Evolutionary conservation across 2,329 filamentous ascomycete species (phyloP).

Genomic region (Trichoderma hamatum): DNA sequence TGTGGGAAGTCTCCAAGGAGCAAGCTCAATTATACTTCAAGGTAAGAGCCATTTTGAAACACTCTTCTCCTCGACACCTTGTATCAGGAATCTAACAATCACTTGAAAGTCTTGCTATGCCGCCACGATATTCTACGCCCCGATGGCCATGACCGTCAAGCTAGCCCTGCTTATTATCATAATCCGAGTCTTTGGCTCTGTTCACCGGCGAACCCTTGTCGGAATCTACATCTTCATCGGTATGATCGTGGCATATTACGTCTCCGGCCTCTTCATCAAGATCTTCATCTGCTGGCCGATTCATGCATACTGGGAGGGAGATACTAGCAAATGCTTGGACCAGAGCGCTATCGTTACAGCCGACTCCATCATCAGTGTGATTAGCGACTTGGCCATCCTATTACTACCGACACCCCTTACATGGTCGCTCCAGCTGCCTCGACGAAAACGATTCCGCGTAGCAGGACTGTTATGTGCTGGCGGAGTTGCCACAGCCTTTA

Average conservation of each 20-base stretch:
- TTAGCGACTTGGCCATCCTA: constrained; percentile 40
- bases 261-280: constrained; percentile 46
- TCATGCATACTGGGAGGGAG: constrained; percentile 44
- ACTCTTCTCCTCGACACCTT: background rate
- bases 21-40: constrained; percentile 42
- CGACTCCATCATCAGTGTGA: constrained; percentile 39
- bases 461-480: constrained; percentile 38
- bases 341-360: constrained; percentile 39
- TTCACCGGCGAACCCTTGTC: constrained; percentile 44
- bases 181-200: constrained; percentile 45
- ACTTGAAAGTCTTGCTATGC: constrained; percentile 43
- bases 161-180: constrained; percentile 49
- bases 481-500: constrained; percentile 39
- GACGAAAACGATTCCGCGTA: constrained; percentile 37
- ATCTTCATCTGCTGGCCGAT: constrained; percentile 48
- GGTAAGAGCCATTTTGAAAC: constrained; percentile 31
- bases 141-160: constrained; percentile 49
- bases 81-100: background rate
- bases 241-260: constrained; percentile 45
- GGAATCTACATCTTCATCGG: constrained; percentile 45
- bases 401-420: constrained; percentile 39
- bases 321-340: constrained; percentile 40
- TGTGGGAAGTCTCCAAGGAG: constrained; percentile 38
- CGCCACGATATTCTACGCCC: constrained; percentile 49
- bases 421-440: constrained; percentile 39